Conservation (phyloP, 2,329 filamentous ascomycete genomes). For the Cytospora leucostoma region DNA sequence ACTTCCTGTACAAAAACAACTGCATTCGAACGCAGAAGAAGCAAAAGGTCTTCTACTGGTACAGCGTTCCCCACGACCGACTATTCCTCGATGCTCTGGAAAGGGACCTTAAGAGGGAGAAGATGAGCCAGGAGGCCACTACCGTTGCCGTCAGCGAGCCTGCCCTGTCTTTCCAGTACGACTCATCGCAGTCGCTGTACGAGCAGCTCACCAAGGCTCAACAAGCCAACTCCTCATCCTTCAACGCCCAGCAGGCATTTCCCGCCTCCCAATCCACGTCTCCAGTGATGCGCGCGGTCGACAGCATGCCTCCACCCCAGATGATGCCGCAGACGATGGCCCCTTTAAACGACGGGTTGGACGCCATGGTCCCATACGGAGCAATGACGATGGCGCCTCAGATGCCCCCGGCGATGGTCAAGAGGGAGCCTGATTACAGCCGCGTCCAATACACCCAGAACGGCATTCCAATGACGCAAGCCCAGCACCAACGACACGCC, state of each 20-base stretch:
- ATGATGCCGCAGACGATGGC: slow-evolving; percentile 57
- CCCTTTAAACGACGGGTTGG: slow-evolving; percentile 64
- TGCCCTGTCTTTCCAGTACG: slow-evolving; percentile 96
- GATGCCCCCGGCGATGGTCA: slow-evolving; percentile 74
- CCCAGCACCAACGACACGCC: slow-evolving; percentile 81
- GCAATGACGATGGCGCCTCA: slow-evolving; percentile 69
- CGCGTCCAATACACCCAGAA: slow-evolving; percentile 90
- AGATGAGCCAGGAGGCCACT: slow-evolving; percentile 98
- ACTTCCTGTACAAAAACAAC: slow-evolving; percentile 99
- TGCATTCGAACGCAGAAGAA: slow-evolving; percentile 99
- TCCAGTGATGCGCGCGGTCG: slow-evolving; percentile 85
- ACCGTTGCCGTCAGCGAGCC: slow-evolving; percentile 97
- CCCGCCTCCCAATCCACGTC: slow-evolving; percentile 80
- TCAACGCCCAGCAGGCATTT: slow-evolving; percentile 77
- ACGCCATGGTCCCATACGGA: slow-evolving; percentile 71
- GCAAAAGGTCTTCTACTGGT: slow-evolving; percentile 99
- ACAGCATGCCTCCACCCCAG: slow-evolving; percentile 81
- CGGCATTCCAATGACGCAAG: slow-evolving; percentile 77
- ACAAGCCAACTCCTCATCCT: slow-evolving; percentile 97
- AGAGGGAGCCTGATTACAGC: slow-evolving; percentile 83
- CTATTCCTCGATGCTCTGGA: slow-evolving; percentile 97
- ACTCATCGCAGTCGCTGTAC: slow-evolving; percentile 97
- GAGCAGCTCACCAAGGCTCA: slow-evolving; percentile 99
- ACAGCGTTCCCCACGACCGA: slow-evolving; percentile 96
- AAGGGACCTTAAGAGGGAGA: slow-evolving; percentile 96